Base-by-base conservation (phyloP, 2,329 filamentous ascomycete species). In the Alternaria triticimaculans region DNA sequence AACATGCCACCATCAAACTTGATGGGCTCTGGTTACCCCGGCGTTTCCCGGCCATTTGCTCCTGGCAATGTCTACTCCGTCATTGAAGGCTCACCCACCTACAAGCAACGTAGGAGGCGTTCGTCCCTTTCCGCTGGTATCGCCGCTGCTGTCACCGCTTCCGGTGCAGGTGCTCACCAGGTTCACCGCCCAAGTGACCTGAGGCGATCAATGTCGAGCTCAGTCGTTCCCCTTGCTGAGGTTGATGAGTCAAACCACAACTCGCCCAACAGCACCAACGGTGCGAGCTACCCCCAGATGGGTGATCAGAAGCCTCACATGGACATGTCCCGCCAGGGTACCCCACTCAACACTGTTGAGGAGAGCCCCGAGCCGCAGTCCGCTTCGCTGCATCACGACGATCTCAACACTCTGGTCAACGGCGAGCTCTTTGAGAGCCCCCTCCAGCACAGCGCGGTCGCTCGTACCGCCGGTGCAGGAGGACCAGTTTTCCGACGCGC, bases 11-110 rank as follows among this genome's bases (percentile, higher is more conserved):
- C 92, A 5, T 94, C 94, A 14, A 96, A 95, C 80, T 82, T 97
- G 65, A 88, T 90, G 58, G 92, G 90, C 28, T 88, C 90, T 53
- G 92, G 94, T 75, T 97, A 93, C 81, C 88, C 90, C 25, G 89
- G 92, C 49, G 88, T 90, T 30, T 85, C 87, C 25, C 86, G 90
- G 69, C 84, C 86, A 43, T 89, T 86, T 64, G 93, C 93, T 71
- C 84, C 85, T 56, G 91, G 90, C 80, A 97, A 93, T 79, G 92
- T 96, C 72, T 97, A 97, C 84, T 95, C 93, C 53, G 94, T 97
- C 54, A 96, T 98, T 77, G 96, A 99, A 84, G 96, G 96, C 53
- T 99, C 96, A 26, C 96, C 96, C 12, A 98, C 96, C 41, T 99
- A 99, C 85, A 99, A 99, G 87, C 96, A 98, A 85, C 89, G 96